Evolutionary conservation across 495 filamentous ascomycete genomes (phyloP).

Genomic region (Parachaetomium inaequale): DNA sequence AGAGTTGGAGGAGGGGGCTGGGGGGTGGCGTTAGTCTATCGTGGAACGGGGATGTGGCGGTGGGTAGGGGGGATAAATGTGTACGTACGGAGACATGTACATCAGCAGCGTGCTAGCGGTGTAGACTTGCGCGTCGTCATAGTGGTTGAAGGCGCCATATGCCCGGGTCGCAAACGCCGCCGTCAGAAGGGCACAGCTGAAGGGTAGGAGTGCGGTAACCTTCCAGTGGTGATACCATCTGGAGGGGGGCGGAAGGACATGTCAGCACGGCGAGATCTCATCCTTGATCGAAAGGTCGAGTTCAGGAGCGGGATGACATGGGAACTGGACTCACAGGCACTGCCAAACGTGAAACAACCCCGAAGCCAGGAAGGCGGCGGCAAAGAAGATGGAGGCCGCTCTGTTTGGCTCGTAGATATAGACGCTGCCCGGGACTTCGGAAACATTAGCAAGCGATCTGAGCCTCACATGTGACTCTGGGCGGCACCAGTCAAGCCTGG

Average conservation of each 20-base stretch:
- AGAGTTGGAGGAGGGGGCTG: background rate
- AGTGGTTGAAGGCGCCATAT: background rate
- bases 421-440: background rate
- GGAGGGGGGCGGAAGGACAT: no score
- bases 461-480: no score
- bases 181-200: background rate
- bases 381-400: background rate
- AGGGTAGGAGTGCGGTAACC: background rate
- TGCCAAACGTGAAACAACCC: background rate
- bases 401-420: background rate
- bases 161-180: background rate
- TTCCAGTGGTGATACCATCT: background rate
- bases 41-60: background rate
- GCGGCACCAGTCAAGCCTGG: no score
- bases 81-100: background rate
- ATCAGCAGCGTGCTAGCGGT: background rate
- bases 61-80: no score
- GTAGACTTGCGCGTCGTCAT: background rate
- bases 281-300: background rate
- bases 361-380: background rate
- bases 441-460: no score
- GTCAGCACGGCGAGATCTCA: no score
- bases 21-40: no score
- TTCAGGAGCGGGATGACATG: background rate
- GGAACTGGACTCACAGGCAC: no score